Evolutionary conservation across 2,329 filamentous ascomycete species (phyloP).

Genomic region (Nothopassalora personata): DNA sequence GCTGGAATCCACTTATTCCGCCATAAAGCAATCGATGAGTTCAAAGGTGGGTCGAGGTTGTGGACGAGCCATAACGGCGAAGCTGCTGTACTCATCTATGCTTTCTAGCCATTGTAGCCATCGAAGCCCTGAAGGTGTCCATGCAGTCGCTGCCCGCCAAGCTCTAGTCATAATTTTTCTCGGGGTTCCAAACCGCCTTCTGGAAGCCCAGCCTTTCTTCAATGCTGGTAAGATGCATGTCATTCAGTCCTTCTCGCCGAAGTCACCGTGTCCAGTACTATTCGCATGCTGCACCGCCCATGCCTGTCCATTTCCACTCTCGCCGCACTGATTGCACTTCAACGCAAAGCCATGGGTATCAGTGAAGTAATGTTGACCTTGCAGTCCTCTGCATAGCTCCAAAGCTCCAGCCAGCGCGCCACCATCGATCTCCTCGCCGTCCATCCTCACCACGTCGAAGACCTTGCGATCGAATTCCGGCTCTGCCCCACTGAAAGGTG

Average conservation of each 20-base stretch:
- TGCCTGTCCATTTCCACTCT: constrained; percentile 61
- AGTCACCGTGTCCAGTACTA: constrained; percentile 55
- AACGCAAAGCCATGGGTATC: constrained; percentile 77
- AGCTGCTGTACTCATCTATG: too few relatives aligned
- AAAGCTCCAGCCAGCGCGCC: constrained; percentile 55
- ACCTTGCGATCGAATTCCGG: constrained; percentile 77
- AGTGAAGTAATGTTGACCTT: constrained; percentile 75
- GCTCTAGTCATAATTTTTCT: too few relatives aligned
- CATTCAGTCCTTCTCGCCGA: constrained; percentile 37
- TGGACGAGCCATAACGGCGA: too few relatives aligned
- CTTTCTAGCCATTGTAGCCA: too few relatives aligned
- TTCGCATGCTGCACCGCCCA: constrained; percentile 59
- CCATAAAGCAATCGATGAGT: constrained; percentile 1
- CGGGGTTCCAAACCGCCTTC: too few relatives aligned
- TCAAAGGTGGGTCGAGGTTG: too few relatives aligned
- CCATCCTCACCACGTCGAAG: constrained; percentile 48
- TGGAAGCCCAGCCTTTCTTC: not conserved
- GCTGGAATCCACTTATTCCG: too few relatives aligned
- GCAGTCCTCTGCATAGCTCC: constrained; percentile 53
- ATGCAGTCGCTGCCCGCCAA: too few relatives aligned
- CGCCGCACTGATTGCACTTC: constrained; percentile 68
- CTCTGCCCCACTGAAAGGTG: constrained; percentile 55
- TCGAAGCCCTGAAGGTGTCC: too few relatives aligned
- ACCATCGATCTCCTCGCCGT: constrained; percentile 42
- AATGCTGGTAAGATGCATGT: not conserved